Evolutionary conservation across 495 filamentous ascomycete genomes (phyloP).

Genomic region (Tuber umbilicatum): DNA sequence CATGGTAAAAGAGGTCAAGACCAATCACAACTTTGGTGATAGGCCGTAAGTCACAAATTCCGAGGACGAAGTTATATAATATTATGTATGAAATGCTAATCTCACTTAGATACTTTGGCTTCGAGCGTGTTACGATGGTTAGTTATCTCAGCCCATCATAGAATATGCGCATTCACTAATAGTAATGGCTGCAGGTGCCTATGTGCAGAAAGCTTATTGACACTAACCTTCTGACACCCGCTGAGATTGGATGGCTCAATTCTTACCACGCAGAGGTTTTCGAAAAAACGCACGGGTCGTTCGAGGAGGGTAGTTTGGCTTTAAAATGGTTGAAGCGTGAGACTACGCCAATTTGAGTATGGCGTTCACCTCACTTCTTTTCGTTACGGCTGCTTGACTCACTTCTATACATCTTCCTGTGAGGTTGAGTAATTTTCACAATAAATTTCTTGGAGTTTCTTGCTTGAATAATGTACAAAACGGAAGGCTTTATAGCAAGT

Average conservation of each 20-base stretch:
- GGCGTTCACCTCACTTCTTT: not conserved
- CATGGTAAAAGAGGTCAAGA: slow-evolving; percentile 80
- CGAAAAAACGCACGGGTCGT: slow-evolving; percentile 75
- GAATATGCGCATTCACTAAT: slow-evolving; percentile 7
- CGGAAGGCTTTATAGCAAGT: not conserved
- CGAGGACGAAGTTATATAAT: not conserved
- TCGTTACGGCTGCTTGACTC: not conserved
- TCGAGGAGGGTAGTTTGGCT: slow-evolving; percentile 62
- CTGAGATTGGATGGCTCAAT: slow-evolving; percentile 82
- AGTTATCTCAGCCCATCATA: not conserved
- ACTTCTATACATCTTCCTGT: not conserved
- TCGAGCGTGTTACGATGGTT: slow-evolving; percentile 96
- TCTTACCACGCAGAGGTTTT: slow-evolving; percentile 74
- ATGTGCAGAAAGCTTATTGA: slow-evolving; percentile 89
- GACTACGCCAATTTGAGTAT: slow-evolving; percentile 52
- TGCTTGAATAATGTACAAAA: not conserved
- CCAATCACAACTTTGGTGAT: slow-evolving; percentile 80
- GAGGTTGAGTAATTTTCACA: not conserved
- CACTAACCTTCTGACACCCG: slow-evolving; percentile 59
- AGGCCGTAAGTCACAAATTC: slow-evolving; percentile 51
- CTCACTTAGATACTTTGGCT: slow-evolving; percentile 60
- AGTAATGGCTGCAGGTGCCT: slow-evolving; percentile 46
- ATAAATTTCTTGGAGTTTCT: not conserved
- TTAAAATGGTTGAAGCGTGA: slow-evolving; percentile 80
- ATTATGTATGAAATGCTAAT: not conserved